Evolutionary conservation across 2,329 filamentous ascomycete species (phyloP).

Genomic region (Verticillium isaacii): DNA sequence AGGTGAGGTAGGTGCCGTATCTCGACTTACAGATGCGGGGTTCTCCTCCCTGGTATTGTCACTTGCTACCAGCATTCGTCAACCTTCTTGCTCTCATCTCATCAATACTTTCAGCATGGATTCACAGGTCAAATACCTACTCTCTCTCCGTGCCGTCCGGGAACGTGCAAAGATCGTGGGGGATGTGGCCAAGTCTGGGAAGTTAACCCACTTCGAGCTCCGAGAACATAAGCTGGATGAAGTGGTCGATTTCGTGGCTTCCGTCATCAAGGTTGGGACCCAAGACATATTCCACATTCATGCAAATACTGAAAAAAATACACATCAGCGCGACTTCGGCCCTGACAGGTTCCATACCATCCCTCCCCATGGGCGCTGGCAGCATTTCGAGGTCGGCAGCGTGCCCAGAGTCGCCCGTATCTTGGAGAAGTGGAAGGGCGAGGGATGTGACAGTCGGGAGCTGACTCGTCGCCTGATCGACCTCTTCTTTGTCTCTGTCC

Average conservation of each 20-base stretch:
- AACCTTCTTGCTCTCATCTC: neutral
- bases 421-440: slow-evolving; percentile 37
- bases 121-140: slow-evolving; percentile 24
- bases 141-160: slow-evolving; percentile 29
- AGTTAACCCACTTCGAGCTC: slow-evolving; percentile 37
- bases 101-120: neutral
- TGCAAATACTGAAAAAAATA: neutral
- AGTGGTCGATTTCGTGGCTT: slow-evolving; percentile 35
- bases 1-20: neutral
- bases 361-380: slow-evolving; percentile 55
- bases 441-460: slow-evolving; percentile 36
- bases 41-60: neutral
- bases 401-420: slow-evolving; percentile 42
- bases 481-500: slow-evolving; percentile 56
- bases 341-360: slow-evolving; percentile 41
- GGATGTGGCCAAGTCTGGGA: slow-evolving; percentile 28
- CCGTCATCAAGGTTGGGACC: slow-evolving; percentile 34
- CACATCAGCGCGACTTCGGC: slow-evolving; percentile 41
- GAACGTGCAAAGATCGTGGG: slow-evolving; percentile 26
- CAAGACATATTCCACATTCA: neutral
- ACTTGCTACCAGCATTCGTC: neutral
- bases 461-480: slow-evolving; percentile 51
- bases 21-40: neutral
- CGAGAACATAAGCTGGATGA: slow-evolving; percentile 29
- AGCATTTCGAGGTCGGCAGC: slow-evolving; percentile 57